These are phyloP conservation scores for Aphanomyces euteiches DNA, from an alignment of 352 stramenopile genomes.

Conservation along the genomic window DNA sequence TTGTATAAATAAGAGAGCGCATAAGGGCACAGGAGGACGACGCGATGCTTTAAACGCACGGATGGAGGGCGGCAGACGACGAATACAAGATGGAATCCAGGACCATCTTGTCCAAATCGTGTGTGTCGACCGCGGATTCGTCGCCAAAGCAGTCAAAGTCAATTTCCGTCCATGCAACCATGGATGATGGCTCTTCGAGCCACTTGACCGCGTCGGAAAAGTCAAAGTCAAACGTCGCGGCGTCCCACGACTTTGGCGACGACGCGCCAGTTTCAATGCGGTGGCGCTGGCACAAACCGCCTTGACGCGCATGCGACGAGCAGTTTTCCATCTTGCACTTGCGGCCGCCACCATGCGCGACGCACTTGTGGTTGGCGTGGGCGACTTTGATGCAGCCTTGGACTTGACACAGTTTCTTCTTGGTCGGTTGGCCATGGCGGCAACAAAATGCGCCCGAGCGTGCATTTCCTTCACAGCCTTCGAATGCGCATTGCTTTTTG, in stretches of 20 bases:
- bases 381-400: not conserved
- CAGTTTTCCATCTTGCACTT: not conserved
- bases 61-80: too few species aligned
- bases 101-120: too few species aligned
- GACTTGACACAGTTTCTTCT: not conserved
- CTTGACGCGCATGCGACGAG: not conserved
- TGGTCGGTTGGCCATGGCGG: not conserved
- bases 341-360: not conserved
- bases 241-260: not conserved
- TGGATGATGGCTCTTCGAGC: too few species aligned
- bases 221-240: too few species aligned
- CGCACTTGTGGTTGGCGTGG: not conserved
- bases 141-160: too few species aligned
- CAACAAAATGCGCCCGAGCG: not conserved
- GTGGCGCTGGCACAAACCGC: conserved; percentile 1
- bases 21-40: too few species aligned
- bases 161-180: too few species aligned
- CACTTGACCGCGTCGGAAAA: too few species aligned
- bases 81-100: too few species aligned
- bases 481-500: not conserved
- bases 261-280: not conserved
- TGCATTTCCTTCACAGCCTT: not conserved
- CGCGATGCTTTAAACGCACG: too few species aligned
- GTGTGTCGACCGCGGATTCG: too few species aligned
- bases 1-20: too few species aligned